Evolutionary conservation across 441 rosid genomes (phyloP), one percentile per base, ranked within the genome.

Genomic region (Syzygium malaccense): DNA sequence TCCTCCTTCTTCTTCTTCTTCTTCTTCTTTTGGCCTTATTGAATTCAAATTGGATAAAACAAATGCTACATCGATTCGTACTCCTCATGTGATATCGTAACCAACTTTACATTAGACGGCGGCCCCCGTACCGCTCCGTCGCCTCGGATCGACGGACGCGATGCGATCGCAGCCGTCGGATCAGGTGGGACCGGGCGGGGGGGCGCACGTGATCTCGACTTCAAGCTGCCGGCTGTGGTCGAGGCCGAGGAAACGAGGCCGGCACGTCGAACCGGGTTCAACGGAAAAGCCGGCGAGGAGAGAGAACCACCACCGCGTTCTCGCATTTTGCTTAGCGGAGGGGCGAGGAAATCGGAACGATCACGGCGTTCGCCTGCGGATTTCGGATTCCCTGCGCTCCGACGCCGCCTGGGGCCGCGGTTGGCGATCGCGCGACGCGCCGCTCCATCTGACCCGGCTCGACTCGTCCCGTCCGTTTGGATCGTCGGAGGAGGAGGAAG

Each of bases 21-120:
- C n/a, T n/a, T n/a, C n/a, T n/a, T n/a, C n/a, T 14, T 28, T 6
- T 60, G 28, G 11, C n/a, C 8, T 28, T 6, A 60, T 28, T 28
- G 8, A 60, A 2, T 3, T 60, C 7, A 55, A 55, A 55, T 18
- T 55, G 20, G 57, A 55, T 55, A 19, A 55, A 55, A 55, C 23
- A 6, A 6, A 13, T 25, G 4, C 3, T 6, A 7, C 14, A 60
- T 60, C 28, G 17, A 28, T 60, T 28, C 5, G 1, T 30, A 64
- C 15, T 64, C 3, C 11, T 30, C 3, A 3, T 2, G 3, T 62
- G 2, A 3, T 64, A 64, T 30, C 4, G 1, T 2, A 15, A 15
- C 33, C 3, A 17, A 64, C 20, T 64, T 15, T 15, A 8, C 11
- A n/a, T 30, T 64, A n/a, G 45, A 41, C 45, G 45, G 7, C 45